Percentiles rank a stretch among this genome's conserved stretches.
phyloP scores from a whole-genome alignment of 2,329 filamentous ascomycete genomes.

The Sporothrix sp. region DNA sequence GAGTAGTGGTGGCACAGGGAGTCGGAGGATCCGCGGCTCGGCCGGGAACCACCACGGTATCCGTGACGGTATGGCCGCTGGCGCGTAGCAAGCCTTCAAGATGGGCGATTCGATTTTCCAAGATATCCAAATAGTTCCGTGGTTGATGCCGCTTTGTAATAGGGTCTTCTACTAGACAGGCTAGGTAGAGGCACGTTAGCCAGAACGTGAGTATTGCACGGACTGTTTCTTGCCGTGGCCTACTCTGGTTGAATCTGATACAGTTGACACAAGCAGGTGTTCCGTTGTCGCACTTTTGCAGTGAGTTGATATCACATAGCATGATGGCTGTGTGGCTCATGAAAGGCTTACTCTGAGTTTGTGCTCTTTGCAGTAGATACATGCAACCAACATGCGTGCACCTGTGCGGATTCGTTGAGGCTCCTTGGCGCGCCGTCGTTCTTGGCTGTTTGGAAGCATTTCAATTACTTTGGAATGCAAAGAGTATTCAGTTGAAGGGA shows the following conservation, averaged over 20 bases:
- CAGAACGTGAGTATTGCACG: not conserved
- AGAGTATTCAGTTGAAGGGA: not conserved
- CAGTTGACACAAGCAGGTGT: not conserved
- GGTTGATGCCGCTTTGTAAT: slow-evolving; percentile 21
- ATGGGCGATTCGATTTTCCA: slow-evolving; percentile 22
- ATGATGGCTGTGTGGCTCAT: not conserved
- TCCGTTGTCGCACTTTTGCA: slow-evolving; percentile 1
- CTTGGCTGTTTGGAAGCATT: not conserved
- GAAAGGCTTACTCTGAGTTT: slow-evolving; percentile 15
- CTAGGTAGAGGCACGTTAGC: not conserved
- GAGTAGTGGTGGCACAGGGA: not conserved
- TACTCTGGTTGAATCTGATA: not conserved
- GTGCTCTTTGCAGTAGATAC: slow-evolving; percentile 17
- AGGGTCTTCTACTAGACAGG: slow-evolving; percentile 22
- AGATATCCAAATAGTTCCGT: slow-evolving; percentile 24
- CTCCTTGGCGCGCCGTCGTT: not conserved
- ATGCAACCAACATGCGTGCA: slow-evolving; percentile 15
- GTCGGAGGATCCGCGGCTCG: not conserved
- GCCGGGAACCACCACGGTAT: not conserved
- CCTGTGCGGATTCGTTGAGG: slow-evolving; percentile 3
- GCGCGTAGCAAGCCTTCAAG: slow-evolving; percentile 17
- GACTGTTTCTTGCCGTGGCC: not conserved
- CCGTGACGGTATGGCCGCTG: not conserved
- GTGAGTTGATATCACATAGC: not conserved
- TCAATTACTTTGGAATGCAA: not conserved